These are phyloP conservation scores for Cucumis variabilis DNA, from an alignment of 331 rosid genomes.

Conservation along the genomic window DNA sequence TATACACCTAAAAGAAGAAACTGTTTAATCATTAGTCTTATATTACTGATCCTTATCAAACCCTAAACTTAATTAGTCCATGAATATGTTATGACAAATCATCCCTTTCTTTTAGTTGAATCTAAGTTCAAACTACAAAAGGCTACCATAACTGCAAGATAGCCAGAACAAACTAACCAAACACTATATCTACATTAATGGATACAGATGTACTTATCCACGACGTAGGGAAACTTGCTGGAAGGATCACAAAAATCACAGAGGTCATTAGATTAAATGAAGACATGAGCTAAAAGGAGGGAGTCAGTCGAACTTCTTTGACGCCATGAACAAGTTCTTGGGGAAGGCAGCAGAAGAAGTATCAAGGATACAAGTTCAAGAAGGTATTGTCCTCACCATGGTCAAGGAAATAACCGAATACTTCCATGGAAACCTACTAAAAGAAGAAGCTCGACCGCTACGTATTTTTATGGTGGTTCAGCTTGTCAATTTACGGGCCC, in stretches of 20 bases:
- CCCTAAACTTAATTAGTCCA: too few species aligned
- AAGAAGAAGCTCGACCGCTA: slow-evolving; percentile 89
- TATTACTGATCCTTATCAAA: too few species aligned
- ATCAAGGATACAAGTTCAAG: slow-evolving; percentile 57
- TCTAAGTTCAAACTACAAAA: too few species aligned
- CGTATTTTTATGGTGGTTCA: slow-evolving; percentile 82
- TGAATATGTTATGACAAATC: too few species aligned
- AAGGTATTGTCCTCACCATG: slow-evolving; percentile 55
- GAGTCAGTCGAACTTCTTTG: slow-evolving; percentile 56
- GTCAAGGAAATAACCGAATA: slow-evolving; percentile 87
- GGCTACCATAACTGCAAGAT: too few species aligned
- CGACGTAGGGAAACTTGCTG: slow-evolving; percentile 70
- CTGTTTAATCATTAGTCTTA: too few species aligned
- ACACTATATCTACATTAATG: slow-evolving; percentile 87
- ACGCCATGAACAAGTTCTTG: slow-evolving; percentile 69
- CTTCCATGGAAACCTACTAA: slow-evolving; percentile 83
- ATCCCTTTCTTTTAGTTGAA: too few species aligned
- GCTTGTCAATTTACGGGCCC: too few species aligned
- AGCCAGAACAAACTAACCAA: too few species aligned
- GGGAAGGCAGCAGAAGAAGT: slow-evolving; percentile 73
- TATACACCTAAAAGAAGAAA: too few species aligned
- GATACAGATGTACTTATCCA: slow-evolving; percentile 72
- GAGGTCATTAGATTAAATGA: slow-evolving; percentile 63
- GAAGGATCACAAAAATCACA: slow-evolving; percentile 61
- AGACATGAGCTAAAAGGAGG: slow-evolving; percentile 51